phyloP scores from a whole-genome alignment of 768 basidiomycete genomes.

The Dentipellis sp. region DNA sequence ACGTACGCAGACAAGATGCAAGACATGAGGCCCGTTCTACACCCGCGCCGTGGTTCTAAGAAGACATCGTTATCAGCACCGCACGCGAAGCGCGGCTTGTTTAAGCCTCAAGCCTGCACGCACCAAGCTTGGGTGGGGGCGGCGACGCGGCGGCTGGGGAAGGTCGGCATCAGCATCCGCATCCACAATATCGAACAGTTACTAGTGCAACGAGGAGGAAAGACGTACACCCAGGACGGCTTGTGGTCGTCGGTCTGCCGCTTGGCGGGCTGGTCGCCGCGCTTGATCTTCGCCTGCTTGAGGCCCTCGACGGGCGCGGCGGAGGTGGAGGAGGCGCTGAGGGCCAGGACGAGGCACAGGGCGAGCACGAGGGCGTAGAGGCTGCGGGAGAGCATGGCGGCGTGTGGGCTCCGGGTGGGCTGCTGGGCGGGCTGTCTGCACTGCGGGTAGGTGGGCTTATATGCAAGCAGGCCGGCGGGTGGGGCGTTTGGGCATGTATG shows the following conservation, averaged over 20 bases:
- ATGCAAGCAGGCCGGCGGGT: not conserved
- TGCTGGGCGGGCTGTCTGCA: not conserved
- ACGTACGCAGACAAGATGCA: too few relatives aligned
- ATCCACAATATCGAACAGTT: not conserved
- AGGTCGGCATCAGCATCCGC: slow-evolving; percentile 6
- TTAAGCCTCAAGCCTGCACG: not conserved
- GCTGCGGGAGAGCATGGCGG: not conserved
- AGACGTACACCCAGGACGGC: not conserved
- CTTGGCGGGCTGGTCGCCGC: slow-evolving; percentile 9
- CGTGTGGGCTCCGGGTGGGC: not conserved
- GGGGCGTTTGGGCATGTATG: not conserved
- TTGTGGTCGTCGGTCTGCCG: not conserved
- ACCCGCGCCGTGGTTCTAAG: too few relatives aligned
- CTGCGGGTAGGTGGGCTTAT: not conserved
- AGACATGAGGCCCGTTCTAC: too few relatives aligned
- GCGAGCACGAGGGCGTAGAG: not conserved
- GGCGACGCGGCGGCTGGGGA: not conserved
- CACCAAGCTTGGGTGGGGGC: not conserved
- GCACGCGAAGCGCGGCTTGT: slow-evolving; percentile 2
- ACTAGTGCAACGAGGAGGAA: not conserved
- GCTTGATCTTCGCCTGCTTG: slow-evolving; percentile 21
- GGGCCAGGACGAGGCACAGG: slow-evolving; percentile 3
- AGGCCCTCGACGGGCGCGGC: slow-evolving; percentile 12
- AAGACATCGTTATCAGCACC: too few relatives aligned
- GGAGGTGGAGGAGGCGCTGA: slow-evolving; percentile 3